These are phyloP conservation scores for Exobasidium cylindrosporum DNA, from an alignment of 1,284 basidiomycete species.

Conservation along the genomic window DNA sequence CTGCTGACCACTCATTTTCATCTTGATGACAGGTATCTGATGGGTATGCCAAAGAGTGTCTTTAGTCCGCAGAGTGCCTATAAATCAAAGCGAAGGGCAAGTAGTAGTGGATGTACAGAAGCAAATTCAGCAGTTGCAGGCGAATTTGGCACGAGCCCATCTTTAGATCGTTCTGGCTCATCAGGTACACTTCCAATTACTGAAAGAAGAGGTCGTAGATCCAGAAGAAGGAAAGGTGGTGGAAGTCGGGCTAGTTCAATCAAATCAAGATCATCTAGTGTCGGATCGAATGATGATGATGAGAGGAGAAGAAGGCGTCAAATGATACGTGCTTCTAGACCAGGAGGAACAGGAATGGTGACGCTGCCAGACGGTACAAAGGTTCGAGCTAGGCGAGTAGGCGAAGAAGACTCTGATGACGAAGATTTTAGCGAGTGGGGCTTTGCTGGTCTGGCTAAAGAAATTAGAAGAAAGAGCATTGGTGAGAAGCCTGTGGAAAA, in stretches of 20 bases:
- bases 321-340: conserved; percentile 42
- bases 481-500: conserved; percentile 30
- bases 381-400: conserved; percentile 46
- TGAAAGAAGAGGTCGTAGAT: conserved; percentile 8
- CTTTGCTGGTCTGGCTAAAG: conserved; percentile 46
- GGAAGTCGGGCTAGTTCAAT: conserved; percentile 10
- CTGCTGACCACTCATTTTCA: too few species aligned
- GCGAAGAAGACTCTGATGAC: conserved; percentile 25
- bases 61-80: conserved; percentile 40
- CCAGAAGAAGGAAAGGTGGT: background rate
- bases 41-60: conserved; percentile 44
- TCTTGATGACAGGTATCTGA: conserved; percentile 37
- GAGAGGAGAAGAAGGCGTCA: conserved; percentile 41
- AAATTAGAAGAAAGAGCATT: conserved; percentile 27
- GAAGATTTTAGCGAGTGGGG: conserved; percentile 40
- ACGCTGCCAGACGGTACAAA: conserved; percentile 51
- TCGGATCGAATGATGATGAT: conserved; percentile 19
- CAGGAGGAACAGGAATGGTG: conserved; percentile 54
- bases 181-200: background rate
- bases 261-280: conserved; percentile 9
- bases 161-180: background rate
- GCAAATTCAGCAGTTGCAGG: background rate
- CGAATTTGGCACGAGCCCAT: background rate
- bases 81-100: background rate
- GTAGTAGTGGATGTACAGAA: background rate